These are phyloP conservation scores for Durotheca rogersii DNA, from an alignment of 495 filamentous ascomycete species.

Conservation along the genomic window DNA sequence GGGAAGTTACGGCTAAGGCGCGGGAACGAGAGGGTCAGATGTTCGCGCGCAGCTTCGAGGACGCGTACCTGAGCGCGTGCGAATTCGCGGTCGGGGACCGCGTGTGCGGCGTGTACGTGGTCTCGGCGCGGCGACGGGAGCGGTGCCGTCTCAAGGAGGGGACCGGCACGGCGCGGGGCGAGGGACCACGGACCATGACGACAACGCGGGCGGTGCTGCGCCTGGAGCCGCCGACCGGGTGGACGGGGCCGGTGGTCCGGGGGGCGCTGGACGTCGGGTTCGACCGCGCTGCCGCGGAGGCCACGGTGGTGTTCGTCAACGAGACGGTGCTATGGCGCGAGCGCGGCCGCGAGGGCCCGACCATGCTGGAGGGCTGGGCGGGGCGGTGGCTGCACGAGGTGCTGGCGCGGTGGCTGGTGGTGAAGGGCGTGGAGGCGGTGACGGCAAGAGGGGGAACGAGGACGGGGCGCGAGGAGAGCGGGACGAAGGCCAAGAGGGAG, in stretches of 20 bases:
- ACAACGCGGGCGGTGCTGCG: constrained; percentile 28
- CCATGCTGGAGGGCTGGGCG: constrained; percentile 29
- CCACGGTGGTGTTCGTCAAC: constrained; percentile 28
- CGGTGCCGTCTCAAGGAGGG: neutral
- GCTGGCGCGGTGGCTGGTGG: constrained; percentile 36
- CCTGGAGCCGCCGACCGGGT: constrained; percentile 32
- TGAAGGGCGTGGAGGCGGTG: constrained; percentile 34
- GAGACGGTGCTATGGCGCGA: constrained; percentile 40
- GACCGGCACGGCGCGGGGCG: no score
- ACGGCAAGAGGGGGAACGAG: no score
- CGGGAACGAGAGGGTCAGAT: no score
- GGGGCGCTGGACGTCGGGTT: constrained; percentile 33
- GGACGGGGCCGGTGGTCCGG: constrained; percentile 27
- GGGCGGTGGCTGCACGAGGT: constrained; percentile 33
- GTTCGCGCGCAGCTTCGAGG: no score
- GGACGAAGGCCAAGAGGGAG: neutral
- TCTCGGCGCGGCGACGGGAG: constrained; percentile 2
- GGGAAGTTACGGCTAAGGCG: no score
- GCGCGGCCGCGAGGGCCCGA: constrained; percentile 13
- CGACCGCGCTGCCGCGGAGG: constrained; percentile 7
- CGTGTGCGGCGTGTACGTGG: constrained; percentile 37
- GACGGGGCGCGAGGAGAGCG: neutral
- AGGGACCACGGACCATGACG: no score
- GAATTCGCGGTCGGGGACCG: constrained; percentile 29
- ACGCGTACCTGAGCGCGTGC: constrained; percentile 22